phyloP scores from a whole-genome alignment of 306 rosid species.

The Ammopiptanthus mongolicus region DNA sequence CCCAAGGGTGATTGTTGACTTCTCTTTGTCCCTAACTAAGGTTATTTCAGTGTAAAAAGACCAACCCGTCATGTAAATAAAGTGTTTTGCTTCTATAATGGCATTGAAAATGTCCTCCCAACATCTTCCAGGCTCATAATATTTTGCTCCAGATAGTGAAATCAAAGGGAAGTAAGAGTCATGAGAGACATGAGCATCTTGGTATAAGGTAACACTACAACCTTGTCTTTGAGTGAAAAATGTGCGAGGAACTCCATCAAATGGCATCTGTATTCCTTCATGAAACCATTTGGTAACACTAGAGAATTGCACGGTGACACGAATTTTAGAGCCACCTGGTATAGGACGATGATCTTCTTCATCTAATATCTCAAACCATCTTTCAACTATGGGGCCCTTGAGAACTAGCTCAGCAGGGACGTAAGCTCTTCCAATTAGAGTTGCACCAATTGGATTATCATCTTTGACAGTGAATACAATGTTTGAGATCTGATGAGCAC shows the following conservation, averaged over 20 bases:
- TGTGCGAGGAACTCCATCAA: slow-evolving; percentile 51
- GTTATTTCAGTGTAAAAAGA: slow-evolving; percentile 51
- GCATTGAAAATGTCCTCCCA: slow-evolving; percentile 77
- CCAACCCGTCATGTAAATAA: slow-evolving; percentile 87
- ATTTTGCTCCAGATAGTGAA: not conserved
- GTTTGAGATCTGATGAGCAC: slow-evolving; percentile 60
- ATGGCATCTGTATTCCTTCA: slow-evolving; percentile 41
- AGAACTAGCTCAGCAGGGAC: slow-evolving; percentile 44
- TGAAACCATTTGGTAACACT: slow-evolving; percentile 42
- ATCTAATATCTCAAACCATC: slow-evolving; percentile 54
- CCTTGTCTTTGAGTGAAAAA: slow-evolving; percentile 66
- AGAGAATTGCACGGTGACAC: slow-evolving; percentile 38
- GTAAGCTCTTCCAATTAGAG: slow-evolving; percentile 74
- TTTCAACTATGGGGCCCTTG: slow-evolving; percentile 14
- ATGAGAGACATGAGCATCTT: slow-evolving; percentile 60
- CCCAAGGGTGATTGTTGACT: slow-evolving; percentile 38
- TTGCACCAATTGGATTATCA: slow-evolving; percentile 59
- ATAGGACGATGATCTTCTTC: slow-evolving; percentile 53
- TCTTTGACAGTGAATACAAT: slow-evolving; percentile 70
- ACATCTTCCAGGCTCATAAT: slow-evolving; percentile 42
- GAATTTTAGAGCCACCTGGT: slow-evolving; percentile 43
- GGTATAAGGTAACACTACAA: slow-evolving; percentile 67
- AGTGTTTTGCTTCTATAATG: slow-evolving; percentile 43
- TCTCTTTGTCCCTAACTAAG: slow-evolving; percentile 40
- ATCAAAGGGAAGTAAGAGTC: not conserved